Conservation (phyloP, 805 yeast genomes). For the Starmerella gropengiesseri region DNA sequence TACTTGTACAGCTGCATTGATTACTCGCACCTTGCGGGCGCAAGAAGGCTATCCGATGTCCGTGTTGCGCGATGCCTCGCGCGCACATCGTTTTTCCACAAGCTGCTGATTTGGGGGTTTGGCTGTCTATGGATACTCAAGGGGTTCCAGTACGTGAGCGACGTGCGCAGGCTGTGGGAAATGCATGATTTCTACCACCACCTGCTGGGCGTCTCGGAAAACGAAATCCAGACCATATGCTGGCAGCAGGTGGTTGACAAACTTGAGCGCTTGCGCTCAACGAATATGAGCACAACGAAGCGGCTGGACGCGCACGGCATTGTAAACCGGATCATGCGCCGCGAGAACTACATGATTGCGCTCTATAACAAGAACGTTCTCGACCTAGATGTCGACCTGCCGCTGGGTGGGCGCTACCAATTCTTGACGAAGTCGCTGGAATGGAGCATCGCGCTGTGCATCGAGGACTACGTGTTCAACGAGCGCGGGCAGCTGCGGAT, state of each 20-base stretch:
- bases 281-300: slow-evolving; percentile 28
- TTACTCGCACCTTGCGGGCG: slow-evolving; percentile 36
- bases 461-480: slow-evolving; percentile 76
- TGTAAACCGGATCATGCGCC: slow-evolving; percentile 91
- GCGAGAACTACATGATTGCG: slow-evolving; percentile 88
- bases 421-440: slow-evolving; percentile 76
- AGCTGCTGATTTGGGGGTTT: slow-evolving; percentile 54
- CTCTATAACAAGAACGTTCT: slow-evolving; percentile 67
- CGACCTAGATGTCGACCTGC: slow-evolving; percentile 51
- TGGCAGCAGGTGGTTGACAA: slow-evolving; percentile 82
- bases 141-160: slow-evolving; percentile 40
- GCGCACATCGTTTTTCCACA: slow-evolving; percentile 39
- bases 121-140: slow-evolving; percentile 34
- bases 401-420: slow-evolving; percentile 33
- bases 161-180: slow-evolving; percentile 57
- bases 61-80: slow-evolving; percentile 40
- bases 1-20: slow-evolving; percentile 77
- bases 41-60: slow-evolving; percentile 33
- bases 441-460: slow-evolving; percentile 85
- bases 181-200: slow-evolving; percentile 66
- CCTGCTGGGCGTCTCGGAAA: slow-evolving; percentile 59
- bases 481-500: slow-evolving; percentile 71
- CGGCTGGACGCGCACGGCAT: slow-evolving; percentile 85
- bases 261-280: slow-evolving; percentile 58
- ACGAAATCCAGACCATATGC: slow-evolving; percentile 81